Evolutionary conservation across 129 eudicot genomes (phyloP), one percentile per base, ranked within the genome.

Genomic region (Tanacetum coccineum): DNA sequence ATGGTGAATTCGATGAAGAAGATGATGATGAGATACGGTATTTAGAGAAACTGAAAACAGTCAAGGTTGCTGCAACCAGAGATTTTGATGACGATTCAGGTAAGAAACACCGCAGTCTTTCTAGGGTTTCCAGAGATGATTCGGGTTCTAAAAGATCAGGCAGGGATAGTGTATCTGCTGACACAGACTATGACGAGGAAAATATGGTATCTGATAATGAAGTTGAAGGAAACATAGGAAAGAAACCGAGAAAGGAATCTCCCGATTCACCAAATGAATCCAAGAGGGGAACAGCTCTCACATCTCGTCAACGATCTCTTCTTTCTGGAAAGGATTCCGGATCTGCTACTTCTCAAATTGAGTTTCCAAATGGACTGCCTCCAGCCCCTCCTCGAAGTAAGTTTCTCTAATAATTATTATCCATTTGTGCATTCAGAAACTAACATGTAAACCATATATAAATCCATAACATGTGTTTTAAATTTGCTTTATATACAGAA

Each of bases 291-390:
- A 70, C 86, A 55, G 73, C 86, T 65, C 89, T 88, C 10, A 88
- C 96, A 28, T 81, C 95, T 13, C 96, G 98, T 13, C 98, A 86
- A 28, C 79, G 96, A 19, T 95, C 98, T 68, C 91, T 85, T 66
- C 80, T 82, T 55, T 82, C 83, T 55, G 98, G 91, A 59, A 67
- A 82, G 59, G 76, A 86, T 73, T 80, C 91, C 65, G 81, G 76
- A 46, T 70, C 90, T 64, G 82, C 65, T 73, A 77, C 72, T 10
- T 74, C 81, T 79, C 83, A 72, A 76, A 78, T 88, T 70, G 98
- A 92, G 80, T 92, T 88, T 66, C 96, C 96, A 62, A 88, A 92
- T 74, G 98, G 98, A 57, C 82, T 92, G 70, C 98, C 95, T 8
- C 96, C 98, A 4, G 85, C 98, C n/a, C 80, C 98, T 40, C 76